Percentiles rank a stretch among this genome's conserved stretches.
These are phyloP conservation scores for Apiospora sp. DNA, from an alignment of 2,329 filamentous ascomycete species.

Conservation along the genomic window DNA sequence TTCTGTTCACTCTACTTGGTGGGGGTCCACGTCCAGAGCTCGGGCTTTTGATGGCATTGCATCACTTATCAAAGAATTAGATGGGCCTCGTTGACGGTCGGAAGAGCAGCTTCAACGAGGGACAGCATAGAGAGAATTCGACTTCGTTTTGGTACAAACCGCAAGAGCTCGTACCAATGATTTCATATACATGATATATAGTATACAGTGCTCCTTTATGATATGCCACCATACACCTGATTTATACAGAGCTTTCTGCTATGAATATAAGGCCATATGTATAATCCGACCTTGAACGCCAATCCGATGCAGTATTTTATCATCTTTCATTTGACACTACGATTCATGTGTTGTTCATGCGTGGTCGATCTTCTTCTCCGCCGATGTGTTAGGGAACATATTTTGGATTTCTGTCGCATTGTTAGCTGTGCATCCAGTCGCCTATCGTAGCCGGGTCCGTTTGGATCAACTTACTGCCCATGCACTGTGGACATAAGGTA, in stretches of 20 bases:
- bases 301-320: conserved; percentile 25
- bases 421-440: not conserved
- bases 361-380: conserved; percentile 25
- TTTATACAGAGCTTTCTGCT: conserved; percentile 4
- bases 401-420: conserved; percentile 52
- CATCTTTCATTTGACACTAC: conserved; percentile 23
- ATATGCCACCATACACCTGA: conserved; percentile 9
- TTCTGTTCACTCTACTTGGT: not conserved
- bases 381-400: conserved; percentile 50
- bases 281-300: conserved; percentile 35
- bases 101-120: not conserved
- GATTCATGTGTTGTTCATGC: not conserved
- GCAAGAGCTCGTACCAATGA: not conserved
- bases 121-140: not conserved
- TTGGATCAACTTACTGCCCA: conserved; percentile 69
- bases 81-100: not conserved
- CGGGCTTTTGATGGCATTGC: conserved; percentile 25
- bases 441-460: not conserved
- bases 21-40: not conserved
- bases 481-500: conserved; percentile 85
- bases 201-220: conserved; percentile 1
- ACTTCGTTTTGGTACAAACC: not conserved
- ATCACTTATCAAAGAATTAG: not conserved
- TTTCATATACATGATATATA: conserved; percentile 19
- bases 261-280: not conserved